phyloP scores from a whole-genome alignment of 2,329 filamentous ascomycete genomes.

The Ceratocystiopsis brevicomis region DNA sequence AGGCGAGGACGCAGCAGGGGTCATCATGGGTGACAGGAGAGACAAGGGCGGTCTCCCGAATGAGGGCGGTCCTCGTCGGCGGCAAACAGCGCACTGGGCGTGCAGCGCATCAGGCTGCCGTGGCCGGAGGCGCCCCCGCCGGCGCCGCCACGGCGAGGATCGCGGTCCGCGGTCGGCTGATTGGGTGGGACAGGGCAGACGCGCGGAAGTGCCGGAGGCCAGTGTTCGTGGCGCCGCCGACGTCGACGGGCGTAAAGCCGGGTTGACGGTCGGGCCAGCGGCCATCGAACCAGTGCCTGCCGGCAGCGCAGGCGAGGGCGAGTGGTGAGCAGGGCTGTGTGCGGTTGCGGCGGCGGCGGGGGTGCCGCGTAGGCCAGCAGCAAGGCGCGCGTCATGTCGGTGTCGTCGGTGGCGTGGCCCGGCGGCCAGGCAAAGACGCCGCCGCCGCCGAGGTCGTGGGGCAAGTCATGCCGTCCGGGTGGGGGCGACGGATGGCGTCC shows the following conservation, averaged over 20 bases:
- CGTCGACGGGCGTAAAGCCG: conserved; percentile 18
- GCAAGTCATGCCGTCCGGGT: conserved; percentile 22
- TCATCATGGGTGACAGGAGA: conserved; percentile 23
- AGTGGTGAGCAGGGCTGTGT: not conserved
- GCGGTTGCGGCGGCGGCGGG: not conserved
- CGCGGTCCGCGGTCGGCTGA: conserved; percentile 4
- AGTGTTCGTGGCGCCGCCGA: conserved; percentile 20
- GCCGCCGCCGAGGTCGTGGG: conserved; percentile 23
- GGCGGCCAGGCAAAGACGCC: conserved; percentile 23
- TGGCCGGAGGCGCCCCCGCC: conserved; percentile 23
- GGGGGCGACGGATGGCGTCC: conserved; percentile 13
- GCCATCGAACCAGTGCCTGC: conserved; percentile 22
- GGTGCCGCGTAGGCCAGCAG: conserved; percentile 21
- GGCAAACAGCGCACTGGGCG: conserved; percentile 24
- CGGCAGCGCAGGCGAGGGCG: conserved; percentile 18
- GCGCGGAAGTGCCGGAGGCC: conserved; percentile 16
- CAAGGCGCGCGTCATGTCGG: conserved; percentile 26
- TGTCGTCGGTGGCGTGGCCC: conserved; percentile 29
- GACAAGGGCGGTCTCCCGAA: conserved; percentile 18
- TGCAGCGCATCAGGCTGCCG: conserved; percentile 28
- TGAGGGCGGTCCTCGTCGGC: conserved; percentile 10
- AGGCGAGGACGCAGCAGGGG: conserved; percentile 17
- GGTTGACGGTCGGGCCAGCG: conserved; percentile 21
- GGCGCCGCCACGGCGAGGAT: conserved; percentile 18
- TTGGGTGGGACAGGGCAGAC: not conserved